phyloP scores from a whole-genome alignment of 2,329 filamentous ascomycete species.

The Penicillium sp. region DNA sequence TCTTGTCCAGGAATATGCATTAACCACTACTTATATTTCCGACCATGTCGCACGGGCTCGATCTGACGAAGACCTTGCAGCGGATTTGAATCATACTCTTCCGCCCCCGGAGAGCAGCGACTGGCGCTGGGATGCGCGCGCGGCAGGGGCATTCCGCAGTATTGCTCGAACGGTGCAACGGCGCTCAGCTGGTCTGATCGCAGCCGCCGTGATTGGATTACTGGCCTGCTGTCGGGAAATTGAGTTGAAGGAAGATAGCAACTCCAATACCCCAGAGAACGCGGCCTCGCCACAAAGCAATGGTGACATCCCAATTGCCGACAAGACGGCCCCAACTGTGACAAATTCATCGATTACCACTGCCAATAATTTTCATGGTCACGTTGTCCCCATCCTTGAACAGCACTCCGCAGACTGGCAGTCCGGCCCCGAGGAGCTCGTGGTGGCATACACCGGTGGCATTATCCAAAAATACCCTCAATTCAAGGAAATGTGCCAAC shows the following conservation, averaged over 20 bases:
- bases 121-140: slow-evolving; percentile 58
- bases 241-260: slow-evolving; percentile 38
- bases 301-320: slow-evolving; percentile 18
- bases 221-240: slow-evolving; percentile 65
- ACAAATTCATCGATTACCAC: slow-evolving; percentile 3
- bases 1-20: slow-evolving; percentile 54
- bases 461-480: slow-evolving; percentile 75
- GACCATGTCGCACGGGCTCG: slow-evolving; percentile 56
- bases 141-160: slow-evolving; percentile 56
- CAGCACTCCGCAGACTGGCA: slow-evolving; percentile 37
- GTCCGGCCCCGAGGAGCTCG: slow-evolving; percentile 53
- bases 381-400: slow-evolving; percentile 36
- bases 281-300: slow-evolving; percentile 26
- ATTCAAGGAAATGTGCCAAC: slow-evolving; percentile 64
- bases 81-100: slow-evolving; percentile 50
- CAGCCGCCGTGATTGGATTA: slow-evolving; percentile 65
- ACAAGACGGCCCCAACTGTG: slow-evolving; percentile 9
- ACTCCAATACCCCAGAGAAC: slow-evolving; percentile 32
- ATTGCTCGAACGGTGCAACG: slow-evolving; percentile 66
- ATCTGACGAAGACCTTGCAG: slow-evolving; percentile 47
- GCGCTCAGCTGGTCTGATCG: slow-evolving; percentile 67
- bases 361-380: slow-evolving; percentile 19
- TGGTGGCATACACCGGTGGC: slow-evolving; percentile 73
- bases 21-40: slow-evolving; percentile 68
- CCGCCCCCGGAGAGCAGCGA: slow-evolving; percentile 40